phyloP scores from a whole-genome alignment of 768 basidiomycete genomes.

The Tylopilus intermedius region DNA sequence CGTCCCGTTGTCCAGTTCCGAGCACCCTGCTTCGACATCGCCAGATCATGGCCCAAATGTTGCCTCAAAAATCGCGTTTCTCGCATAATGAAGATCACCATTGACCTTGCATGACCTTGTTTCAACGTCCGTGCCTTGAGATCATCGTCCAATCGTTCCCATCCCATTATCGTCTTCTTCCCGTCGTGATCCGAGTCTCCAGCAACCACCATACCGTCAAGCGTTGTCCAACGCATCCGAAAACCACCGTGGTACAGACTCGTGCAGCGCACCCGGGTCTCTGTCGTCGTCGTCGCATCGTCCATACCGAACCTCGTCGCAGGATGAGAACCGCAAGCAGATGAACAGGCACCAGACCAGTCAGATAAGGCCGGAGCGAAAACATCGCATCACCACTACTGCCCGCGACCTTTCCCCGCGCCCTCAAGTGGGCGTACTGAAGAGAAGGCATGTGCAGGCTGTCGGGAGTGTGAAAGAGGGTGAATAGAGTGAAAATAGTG shows the following conservation, averaged over 20 bases:
- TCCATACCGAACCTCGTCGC: constrained; percentile 5
- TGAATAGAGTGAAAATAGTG: too few relatives aligned
- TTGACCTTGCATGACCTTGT: neutral
- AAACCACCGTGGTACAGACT: too few relatives aligned
- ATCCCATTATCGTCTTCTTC: neutral
- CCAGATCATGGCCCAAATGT: neutral
- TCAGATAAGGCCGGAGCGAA: neutral
- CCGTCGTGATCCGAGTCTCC: neutral
- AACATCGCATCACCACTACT: neutral
- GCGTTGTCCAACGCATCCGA: neutral
- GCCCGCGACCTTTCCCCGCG: constrained; percentile 10
- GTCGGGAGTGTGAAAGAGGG: too few relatives aligned
- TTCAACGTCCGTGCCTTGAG: neutral
- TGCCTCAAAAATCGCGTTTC: neutral
- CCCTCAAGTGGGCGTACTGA: constrained; percentile 16
- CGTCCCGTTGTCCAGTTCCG: too few relatives aligned
- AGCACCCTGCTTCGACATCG: neutral
- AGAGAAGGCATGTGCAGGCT: constrained; percentile 12
- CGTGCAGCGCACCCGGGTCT: neutral
- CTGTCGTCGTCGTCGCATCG: neutral
- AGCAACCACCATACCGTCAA: neutral
- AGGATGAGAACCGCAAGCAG: neutral
- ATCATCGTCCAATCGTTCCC: neutral
- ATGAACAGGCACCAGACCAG: neutral
- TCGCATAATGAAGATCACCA: too few relatives aligned